Base-by-base conservation (phyloP, 73 alveolate genomes). In the Durusdinium trenchii region DNA sequence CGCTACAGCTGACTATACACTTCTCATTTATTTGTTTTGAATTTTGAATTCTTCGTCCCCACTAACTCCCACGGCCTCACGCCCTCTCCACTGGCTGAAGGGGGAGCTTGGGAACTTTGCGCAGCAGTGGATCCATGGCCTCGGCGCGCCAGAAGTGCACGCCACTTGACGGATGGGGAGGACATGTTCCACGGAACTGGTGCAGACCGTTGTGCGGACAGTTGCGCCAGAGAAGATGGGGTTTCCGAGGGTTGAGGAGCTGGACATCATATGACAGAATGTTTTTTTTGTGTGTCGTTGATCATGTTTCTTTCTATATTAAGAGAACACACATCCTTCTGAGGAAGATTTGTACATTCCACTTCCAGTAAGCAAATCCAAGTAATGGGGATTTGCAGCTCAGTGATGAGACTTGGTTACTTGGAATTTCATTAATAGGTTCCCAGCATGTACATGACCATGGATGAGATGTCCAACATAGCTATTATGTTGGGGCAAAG, bases 121-220 rank as follows among this genome's bases (percentile, higher is more conserved):
- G 54, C n/a, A 76, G 89, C 97, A 91, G 57, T 91, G 97, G 97
- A 91, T 91, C 83, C 69, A 91, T 76, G 97, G 97, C 54, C 76
- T 91, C 32, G 97, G 97, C 57, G 45, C 78, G 64, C 97, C 97
- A 47, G 97, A 61, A 52, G 87, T 91, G 57, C 97, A 76, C 28
- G 42, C 50, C n/a, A 73, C 75, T 35, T 38, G 89, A 60, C 18
- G 23, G 62, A 62, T 18, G 36, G 32, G 32, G 47, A 47, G 64
- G 9, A 12, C 20, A 20, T 9, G 9, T 54, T 54, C 28, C 64
- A 12, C 20, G 9, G 64, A 20, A 12, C 28, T 54, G 64, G 64
- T 20, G 28, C 20, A 54, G 64, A n/a, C n/a, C 64, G 9, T 54
- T 9, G 64, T 54, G 9, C 20, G 64, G 64, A 12, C 20, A 12